Base-by-base conservation (phyloP, 2,329 filamentous ascomycete genomes). In the Penicillium sp. region DNA sequence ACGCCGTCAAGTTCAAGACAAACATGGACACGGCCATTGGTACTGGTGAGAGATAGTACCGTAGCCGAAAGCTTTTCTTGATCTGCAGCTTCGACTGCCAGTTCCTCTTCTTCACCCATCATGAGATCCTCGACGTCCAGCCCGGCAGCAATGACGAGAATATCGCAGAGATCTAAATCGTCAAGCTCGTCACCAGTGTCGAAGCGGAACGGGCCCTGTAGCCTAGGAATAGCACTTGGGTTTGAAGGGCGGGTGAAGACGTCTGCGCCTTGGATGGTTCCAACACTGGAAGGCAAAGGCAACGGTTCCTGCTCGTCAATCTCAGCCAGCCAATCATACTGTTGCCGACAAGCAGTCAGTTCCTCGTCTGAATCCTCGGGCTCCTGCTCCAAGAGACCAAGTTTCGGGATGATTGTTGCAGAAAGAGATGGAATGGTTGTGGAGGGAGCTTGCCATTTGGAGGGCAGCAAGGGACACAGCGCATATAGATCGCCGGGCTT, bases 401-500 rank as follows among this genome's bases (percentile, higher is more conserved):
- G 76, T 60, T 90, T 91, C 38, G 90, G 86, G 24, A 95, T 86
- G 54, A 96, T 89, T 8, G 89, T 89, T 1, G 93, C 87, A 1
- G 90, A 91, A 21, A 97, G 80, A 0, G 91, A 92, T 2, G 92
- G 89, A 13, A 96, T 85, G 31, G 94, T 79, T 0, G 89, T 88
- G 1, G 87, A 82, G 13, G 88, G 86, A 22, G 89, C 86, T 22
- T 90, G 86, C 92, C 93, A 97, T 65, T 88, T 91, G 48, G 86
- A 86, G 0, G 94, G 94, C 31, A 99, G 79, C 39, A 99, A 81
- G 1, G 94, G 94, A 69, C 92, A 97, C 8, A 99, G 79, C 1
- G 93, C 92, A 68, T 99, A 99, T 5, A 97, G 83, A 68, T 97
- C 92, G 3, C 94, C 94, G 56, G 91, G 89, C 36, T 86, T 86